Base-by-base conservation (phyloP, 1,284 basidiomycete species). In the Rhodotorula sp. region DNA sequence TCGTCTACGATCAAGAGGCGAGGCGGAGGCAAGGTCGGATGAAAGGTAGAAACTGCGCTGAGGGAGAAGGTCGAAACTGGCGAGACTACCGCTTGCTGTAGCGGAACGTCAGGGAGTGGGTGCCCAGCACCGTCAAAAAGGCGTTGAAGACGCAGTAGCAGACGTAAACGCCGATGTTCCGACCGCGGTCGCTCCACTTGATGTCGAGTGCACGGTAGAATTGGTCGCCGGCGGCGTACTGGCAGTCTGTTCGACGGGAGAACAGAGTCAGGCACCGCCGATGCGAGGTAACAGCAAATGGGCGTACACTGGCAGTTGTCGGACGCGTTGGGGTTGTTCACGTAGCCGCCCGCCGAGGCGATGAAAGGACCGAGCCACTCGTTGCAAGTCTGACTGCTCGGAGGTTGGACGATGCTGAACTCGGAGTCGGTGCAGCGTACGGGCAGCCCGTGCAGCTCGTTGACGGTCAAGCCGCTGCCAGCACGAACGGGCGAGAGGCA, bases 181-280 rank as follows among this genome's bases (percentile, higher is more conserved):
- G 15, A 18, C 65, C 62, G 6, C 64, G 45, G 55, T 68, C 18
- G 16, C 82, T 81, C 78, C 85, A 93, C 1, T 79, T 79, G 77
- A 95, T 91, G 73, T 89, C 88, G 63, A 95, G 81, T 0, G 87
- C 86, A 14, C 79, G 76, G 79, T 85, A 89, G 82, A 89, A 93
- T 74, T 93, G 83, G 74, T 92, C 88, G 6, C 90, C 91, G 12
- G 56, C 72, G 28, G 69, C 64, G 79, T 86, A 91, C 77, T 87
- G 85, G 78, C 49, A 63, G 38, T 59, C 60, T 62, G 60, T 23
- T 1, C 28, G 5, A 43, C 4, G 48, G 10, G 45, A 1, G 43
- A 3, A 21, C 2, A 21, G 26, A 23, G 38, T 43, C 12, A 43
- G 38, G 18, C 6, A 6, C 28, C n/a, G 34, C 2, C 4, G 21